Evolutionary conservation across 345 rosid species (phyloP), one percentile per base, ranked within the genome.

Genomic region (Lenwebbia sp.): DNA sequence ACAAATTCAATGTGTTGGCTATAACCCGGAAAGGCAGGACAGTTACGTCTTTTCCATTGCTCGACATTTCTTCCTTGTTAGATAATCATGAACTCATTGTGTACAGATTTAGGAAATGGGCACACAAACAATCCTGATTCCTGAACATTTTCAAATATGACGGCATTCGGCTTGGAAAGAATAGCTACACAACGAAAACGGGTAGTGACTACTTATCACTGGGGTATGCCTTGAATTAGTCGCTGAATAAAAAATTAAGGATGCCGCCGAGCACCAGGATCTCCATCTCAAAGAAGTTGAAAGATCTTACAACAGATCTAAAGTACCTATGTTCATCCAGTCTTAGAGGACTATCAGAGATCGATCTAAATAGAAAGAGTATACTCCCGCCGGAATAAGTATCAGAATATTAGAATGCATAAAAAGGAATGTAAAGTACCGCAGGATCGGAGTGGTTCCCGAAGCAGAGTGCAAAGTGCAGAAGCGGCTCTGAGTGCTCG

Each of bases 401-500:
- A 70, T 70, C 2, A 11, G 47, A 33, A 33, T 33, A 70, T 19
- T 10, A 70, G 78, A 33, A 70, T 70, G 78, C 25, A 19, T 17
- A 33, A 40, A 40, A 33, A 70, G 70, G 56, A 83, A 54, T 12
- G 52, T n/a, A 26, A 57, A 88, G 86, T 95, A 97, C 99, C 91
- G 96, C 94, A n/a, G 99, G 99, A 91, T 97, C 99, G 7, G 98
- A 97, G 92, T 96, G 99, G 94, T 93, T 96, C 86, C 99, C 99
- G 41, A 96, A 93, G 85, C 97, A 89, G 84, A 97, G 97, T 28
- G 98, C 96, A 86, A 97, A 97, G 88, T 94, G 93, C 54, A 96
- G 83, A 86, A 94, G 98, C 44, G 97, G 93, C 87, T 94, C 99
- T 11, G 94, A 91, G 90, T 87, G 93, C 10, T 94, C 92, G 51